Percentiles rank a stretch among this genome's conserved stretches.
Evolutionary conservation across 176 grass and related monocot genomes (phyloP).

Genomic region (Carex scoparia): DNA sequence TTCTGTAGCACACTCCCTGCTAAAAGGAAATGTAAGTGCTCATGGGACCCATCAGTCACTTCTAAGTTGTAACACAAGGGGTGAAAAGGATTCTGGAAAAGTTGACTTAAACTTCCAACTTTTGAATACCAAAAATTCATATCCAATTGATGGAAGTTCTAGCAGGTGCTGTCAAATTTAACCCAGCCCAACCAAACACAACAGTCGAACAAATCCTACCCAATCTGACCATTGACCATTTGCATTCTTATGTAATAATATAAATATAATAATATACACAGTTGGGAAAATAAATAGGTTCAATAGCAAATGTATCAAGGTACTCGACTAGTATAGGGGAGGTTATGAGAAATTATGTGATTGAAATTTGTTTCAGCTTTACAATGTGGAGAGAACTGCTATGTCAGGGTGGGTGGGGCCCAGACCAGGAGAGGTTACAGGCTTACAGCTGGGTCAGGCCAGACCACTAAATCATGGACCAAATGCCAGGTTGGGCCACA

Average conservation of each 20-base stretch:
- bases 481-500: background rate
- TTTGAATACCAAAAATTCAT: background rate
- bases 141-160: background rate
- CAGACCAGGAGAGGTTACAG: background rate
- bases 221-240: background rate
- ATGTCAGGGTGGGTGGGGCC: background rate
- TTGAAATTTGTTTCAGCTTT: background rate
- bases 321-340: background rate
- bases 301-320: background rate
- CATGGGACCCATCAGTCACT: background rate
- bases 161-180: background rate
- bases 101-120: background rate
- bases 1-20: background rate
- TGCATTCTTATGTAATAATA: background rate
- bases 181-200: background rate
- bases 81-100: background rate
- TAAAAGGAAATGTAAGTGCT: background rate
- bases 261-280: background rate
- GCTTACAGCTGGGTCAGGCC: background rate
- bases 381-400: background rate
- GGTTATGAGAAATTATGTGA: background rate
- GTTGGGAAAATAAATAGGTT: background rate
- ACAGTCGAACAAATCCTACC: background rate
- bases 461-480: background rate
- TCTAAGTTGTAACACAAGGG: background rate